Conservation (phyloP, 2,329 filamentous ascomycete genomes). For the Exutisphaerella laricina region DNA sequence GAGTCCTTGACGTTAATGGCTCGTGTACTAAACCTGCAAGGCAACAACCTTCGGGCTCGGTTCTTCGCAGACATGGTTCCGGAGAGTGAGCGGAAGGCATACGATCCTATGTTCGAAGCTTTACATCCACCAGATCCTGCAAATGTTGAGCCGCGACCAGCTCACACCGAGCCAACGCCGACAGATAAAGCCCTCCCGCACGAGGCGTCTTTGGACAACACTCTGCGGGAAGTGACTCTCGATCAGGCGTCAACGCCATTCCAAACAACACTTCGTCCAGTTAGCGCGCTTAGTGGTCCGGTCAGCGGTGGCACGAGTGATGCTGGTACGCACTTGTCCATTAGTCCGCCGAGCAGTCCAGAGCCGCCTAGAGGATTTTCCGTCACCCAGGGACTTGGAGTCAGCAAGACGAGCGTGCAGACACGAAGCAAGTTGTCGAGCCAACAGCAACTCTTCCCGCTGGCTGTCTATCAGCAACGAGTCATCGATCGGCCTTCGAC, state of each 20-base stretch:
- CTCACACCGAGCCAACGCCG: not conserved
- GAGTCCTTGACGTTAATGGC: constrained; percentile 31
- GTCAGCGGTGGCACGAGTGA: not conserved
- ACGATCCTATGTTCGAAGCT: not conserved
- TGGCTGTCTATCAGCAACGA: too few relatives aligned
- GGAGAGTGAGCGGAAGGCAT: constrained; percentile 5
- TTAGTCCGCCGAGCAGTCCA: not conserved
- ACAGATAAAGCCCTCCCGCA: not conserved
- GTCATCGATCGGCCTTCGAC: not conserved
- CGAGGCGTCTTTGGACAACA: not conserved
- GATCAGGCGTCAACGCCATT: not conserved
- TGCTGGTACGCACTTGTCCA: not conserved
- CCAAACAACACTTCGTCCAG: not conserved
- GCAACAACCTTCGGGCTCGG: constrained; percentile 10
- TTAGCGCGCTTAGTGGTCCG: not conserved
- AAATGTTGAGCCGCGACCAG: not conserved
- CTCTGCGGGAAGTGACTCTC: not conserved
- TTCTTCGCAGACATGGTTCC: constrained; percentile 15
- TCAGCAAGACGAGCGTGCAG: too few relatives aligned
- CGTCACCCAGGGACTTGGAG: too few relatives aligned
- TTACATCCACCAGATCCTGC: not conserved
- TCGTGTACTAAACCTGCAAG: constrained; percentile 20
- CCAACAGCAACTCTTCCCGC: not conserved
- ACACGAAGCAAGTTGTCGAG: too few relatives aligned
- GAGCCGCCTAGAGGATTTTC: not conserved